phyloP scores from a whole-genome alignment of 805 yeast species.

The Nakazawaea peltata region DNA sequence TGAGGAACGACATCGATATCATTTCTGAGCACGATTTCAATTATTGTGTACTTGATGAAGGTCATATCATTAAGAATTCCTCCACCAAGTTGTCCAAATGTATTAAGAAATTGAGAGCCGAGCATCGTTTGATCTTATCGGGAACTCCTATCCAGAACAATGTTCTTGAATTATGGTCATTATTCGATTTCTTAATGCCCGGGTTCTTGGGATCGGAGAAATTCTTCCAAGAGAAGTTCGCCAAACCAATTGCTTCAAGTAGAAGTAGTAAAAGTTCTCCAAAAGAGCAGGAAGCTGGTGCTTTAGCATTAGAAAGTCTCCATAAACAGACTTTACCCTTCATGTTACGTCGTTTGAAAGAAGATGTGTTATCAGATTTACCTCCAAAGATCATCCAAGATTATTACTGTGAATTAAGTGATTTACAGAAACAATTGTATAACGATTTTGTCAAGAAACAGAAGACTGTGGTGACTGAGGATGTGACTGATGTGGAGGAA shows the following conservation, averaged over 20 bases:
- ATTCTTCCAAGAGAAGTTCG: conserved; percentile 86
- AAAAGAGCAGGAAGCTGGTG: conserved; percentile 95
- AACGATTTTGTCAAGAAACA: conserved; percentile 86
- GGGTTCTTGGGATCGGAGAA: conserved; percentile 96
- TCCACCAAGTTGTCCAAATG: conserved; percentile 82
- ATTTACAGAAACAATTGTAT: conserved; percentile 79
- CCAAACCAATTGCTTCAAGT: conserved; percentile 96
- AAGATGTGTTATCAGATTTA: conserved; percentile 88
- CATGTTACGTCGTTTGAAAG: conserved; percentile 91
- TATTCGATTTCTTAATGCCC: conserved; percentile 97
- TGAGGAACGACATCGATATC: conserved; percentile 78
- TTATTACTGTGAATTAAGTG: conserved; percentile 93
- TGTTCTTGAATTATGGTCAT: conserved; percentile 93
- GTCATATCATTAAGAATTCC: conserved; percentile 93
- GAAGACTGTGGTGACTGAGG: conserved; percentile 60
- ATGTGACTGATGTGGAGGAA: conserved; percentile 34
- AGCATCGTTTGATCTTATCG: conserved; percentile 83
- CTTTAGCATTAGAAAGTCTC: conserved; percentile 87
- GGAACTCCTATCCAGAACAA: conserved; percentile 99
- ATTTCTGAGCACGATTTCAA: conserved; percentile 63
- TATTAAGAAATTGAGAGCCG: conserved; percentile 75
- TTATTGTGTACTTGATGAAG: conserved; percentile 95
- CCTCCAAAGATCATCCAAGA: conserved; percentile 99
- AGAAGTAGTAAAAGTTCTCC: conserved; percentile 82
- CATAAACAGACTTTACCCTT: conserved; percentile 97